phyloP scores from a whole-genome alignment of 129 eudicot species.

The Silybum marianum region DNA sequence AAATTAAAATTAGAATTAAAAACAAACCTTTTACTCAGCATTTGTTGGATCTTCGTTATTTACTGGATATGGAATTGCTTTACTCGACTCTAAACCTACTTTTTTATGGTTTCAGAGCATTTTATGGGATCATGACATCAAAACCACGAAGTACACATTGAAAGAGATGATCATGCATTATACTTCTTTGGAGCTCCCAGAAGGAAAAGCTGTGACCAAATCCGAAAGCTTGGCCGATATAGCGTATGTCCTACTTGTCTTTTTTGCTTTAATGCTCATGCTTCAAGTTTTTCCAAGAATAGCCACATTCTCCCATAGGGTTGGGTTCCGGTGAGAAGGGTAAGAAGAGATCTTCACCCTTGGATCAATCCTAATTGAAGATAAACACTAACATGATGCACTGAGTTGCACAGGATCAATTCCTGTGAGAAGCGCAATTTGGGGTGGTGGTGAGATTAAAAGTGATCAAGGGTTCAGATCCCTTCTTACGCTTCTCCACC shows the following conservation, averaged over 20 bases:
- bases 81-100: neutral
- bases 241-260: conserved; percentile 55
- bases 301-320: neutral
- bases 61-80: neutral
- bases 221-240: conserved; percentile 74
- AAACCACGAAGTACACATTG: conserved; percentile 77
- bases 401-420: too few relatives aligned
- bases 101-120: conserved; percentile 60
- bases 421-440: too few relatives aligned
- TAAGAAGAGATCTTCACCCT: too few relatives aligned
- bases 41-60: neutral
- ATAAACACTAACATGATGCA: too few relatives aligned
- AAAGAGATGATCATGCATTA: conserved; percentile 85
- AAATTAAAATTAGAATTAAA: conserved; percentile 1
- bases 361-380: too few relatives aligned
- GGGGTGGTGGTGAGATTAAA: too few relatives aligned
- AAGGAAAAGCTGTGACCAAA: conserved; percentile 80
- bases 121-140: conserved; percentile 86
- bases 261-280: neutral
- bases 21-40: neutral
- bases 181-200: conserved; percentile 82
- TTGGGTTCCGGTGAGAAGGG: too few relatives aligned
- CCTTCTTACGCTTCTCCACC: too few relatives aligned
- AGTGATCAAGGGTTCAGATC: too few relatives aligned
- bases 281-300: neutral